Evolutionary conservation across 192 early-diverging fungal genomes (phyloP), one percentile per base, ranked within the genome.

Genomic region (Dimargaris cristalligena): DNA sequence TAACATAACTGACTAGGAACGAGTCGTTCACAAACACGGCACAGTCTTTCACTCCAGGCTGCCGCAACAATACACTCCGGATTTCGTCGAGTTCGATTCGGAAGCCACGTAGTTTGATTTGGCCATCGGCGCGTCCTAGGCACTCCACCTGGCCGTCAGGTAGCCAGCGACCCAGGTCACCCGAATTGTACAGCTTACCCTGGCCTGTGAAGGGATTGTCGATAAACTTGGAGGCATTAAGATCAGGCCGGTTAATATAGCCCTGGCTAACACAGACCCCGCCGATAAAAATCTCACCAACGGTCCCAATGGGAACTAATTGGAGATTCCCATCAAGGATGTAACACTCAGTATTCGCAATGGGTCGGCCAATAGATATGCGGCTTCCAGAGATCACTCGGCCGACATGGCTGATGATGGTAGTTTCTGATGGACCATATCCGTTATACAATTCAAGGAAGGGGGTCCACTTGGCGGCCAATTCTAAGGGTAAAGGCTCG

Each of bases 31-130:
- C 2, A 2, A 45, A 18, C 30, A 52, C 59, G 35, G 35, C 38
- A 0, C 44, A 38, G 13, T 60, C 30, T 2, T 20, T 13, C 0
- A 60, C 44, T 1, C n/a, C 10, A 0, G 29, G 6, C 4, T 33
- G 11, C 2, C 18, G 60, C 44, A 26, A 64, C n/a, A 74, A 29
- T 0, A 35, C 60, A 18, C 32, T 30, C n/a, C 56, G 46, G 16
- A 74, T 60, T 55, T 77, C 75, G 25, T 55, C 59, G 16, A 77
- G 34, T 56, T 77, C 75, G n/a, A 77, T 66, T 31, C 75, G 60
- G 31, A 62, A 57, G 2, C 75, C 74, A 38, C 75, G 67, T 23
- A 77, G 66, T 62, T 82, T 82, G 51, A 79, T 74, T 59, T 75
- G 71, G 23, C 65, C 33, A 46, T 79, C 67, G 23, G 28, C 63